These are phyloP conservation scores for Zarea fungicola DNA, from an alignment of 2,329 filamentous ascomycete genomes.

Conservation along the genomic window DNA sequence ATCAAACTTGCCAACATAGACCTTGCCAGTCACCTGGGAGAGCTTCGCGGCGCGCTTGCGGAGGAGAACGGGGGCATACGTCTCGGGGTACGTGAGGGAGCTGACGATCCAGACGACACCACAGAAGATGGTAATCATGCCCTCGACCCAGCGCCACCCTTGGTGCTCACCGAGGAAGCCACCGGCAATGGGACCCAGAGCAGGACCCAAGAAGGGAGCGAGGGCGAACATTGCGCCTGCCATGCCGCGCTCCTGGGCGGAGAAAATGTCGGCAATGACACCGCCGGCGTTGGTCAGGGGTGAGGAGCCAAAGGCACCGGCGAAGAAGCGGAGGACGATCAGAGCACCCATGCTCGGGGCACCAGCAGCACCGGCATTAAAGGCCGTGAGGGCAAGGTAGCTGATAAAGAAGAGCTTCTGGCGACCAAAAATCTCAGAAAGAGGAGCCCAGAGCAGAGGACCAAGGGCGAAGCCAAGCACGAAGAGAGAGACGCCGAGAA, in stretches of 20 bases:
- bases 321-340: conserved; percentile 64
- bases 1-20: conserved; percentile 48
- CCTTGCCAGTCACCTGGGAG: conserved; percentile 47
- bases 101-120: conserved; percentile 52
- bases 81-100: conserved; percentile 50
- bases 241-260: conserved; percentile 47
- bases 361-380: conserved; percentile 56
- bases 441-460: conserved; percentile 60
- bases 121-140: conserved; percentile 56
- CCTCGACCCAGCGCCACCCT: conserved; percentile 63
- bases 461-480: conserved; percentile 58
- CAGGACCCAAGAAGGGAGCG: conserved; percentile 60
- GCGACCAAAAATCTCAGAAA: conserved; percentile 59
- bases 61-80: conserved; percentile 54
- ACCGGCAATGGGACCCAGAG: conserved; percentile 54
- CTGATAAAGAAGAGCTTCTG: conserved; percentile 56
- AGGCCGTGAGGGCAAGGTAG: conserved; percentile 53
- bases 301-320: conserved; percentile 57
- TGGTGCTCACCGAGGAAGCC: conserved; percentile 55
- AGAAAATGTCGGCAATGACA: conserved; percentile 60
- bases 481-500: conserved; percentile 59
- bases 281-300: conserved; percentile 59
- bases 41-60: conserved; percentile 46
- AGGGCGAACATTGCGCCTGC: conserved; percentile 57
- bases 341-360: conserved; percentile 53